Conservation (phyloP, 371 early-diverging fungal species). For the Mucor lusitanicus region DNA sequence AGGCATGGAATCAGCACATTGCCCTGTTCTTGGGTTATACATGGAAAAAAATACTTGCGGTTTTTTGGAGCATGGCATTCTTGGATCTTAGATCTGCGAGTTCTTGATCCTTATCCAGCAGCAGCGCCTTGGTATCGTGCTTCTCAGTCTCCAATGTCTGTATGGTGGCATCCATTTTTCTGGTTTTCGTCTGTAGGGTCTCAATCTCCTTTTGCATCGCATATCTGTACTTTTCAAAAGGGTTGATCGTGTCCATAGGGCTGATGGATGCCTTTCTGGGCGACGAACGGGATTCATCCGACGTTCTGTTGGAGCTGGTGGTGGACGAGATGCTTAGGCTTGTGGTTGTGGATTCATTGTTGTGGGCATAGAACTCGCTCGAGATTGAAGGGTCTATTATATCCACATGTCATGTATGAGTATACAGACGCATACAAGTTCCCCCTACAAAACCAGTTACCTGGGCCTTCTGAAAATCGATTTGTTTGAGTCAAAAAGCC, state of each 20-base stretch:
- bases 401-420: background rate
- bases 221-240: conserved; percentile 33
- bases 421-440: background rate
- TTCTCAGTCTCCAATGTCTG: conserved; percentile 29
- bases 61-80: conserved; percentile 34
- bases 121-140: conserved; percentile 14
- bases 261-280: background rate
- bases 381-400: background rate
- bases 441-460: background rate
- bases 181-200: conserved; percentile 30
- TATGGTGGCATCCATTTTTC: conserved; percentile 30
- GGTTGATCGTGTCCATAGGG: conserved; percentile 17
- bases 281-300: conserved; percentile 21
- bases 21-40: background rate
- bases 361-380: background rate
- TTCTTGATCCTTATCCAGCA: conserved; percentile 31
- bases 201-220: conserved; percentile 45
- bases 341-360: conserved; percentile 17
- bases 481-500: conserved; percentile 34
- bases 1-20: background rate
- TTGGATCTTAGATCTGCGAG: conserved; percentile 37
- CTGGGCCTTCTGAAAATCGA: conserved; percentile 27
- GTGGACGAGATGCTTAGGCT: conserved; percentile 24
- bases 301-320: conserved; percentile 27
- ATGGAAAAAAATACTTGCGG: conserved; percentile 12